Evolutionary conservation across 345 rosid species (phyloP).

Genomic region (Salix suchowensis): DNA sequence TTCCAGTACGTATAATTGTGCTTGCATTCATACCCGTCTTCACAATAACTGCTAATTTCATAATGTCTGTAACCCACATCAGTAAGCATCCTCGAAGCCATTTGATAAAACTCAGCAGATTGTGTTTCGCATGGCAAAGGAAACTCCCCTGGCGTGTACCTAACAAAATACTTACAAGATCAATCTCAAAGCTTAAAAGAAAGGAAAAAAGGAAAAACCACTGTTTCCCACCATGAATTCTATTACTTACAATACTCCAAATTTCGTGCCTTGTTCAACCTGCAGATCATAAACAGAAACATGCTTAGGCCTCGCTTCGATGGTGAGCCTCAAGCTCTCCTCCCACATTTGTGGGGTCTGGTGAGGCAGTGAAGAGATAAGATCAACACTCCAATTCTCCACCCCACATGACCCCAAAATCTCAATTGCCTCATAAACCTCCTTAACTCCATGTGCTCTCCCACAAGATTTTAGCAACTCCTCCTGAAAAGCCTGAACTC

Average conservation of each 20-base stretch:
- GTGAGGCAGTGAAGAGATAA: slow-evolving; percentile 85
- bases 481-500: slow-evolving; percentile 92
- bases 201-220: background rate
- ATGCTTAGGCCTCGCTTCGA: slow-evolving; percentile 59
- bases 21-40: slow-evolving; percentile 64
- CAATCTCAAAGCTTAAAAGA: background rate
- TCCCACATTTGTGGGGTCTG: slow-evolving; percentile 84
- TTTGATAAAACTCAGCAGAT: slow-evolving; percentile 76
- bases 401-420: slow-evolving; percentile 57
- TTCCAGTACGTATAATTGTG: slow-evolving; percentile 88
- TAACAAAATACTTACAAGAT: slow-evolving; percentile 22
- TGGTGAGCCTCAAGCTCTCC: slow-evolving; percentile 60
- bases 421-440: slow-evolving; percentile 76
- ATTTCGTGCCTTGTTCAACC: slow-evolving; percentile 93
- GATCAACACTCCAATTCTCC: slow-evolving; percentile 90
- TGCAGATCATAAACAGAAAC: slow-evolving; percentile 94
- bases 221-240: background rate
- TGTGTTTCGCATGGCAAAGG: slow-evolving; percentile 82
- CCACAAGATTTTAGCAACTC: slow-evolving; percentile 82
- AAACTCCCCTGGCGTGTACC: slow-evolving; percentile 82
- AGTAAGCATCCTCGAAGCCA: slow-evolving; percentile 62
- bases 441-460: slow-evolving; percentile 75
- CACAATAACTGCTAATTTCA: slow-evolving; percentile 76
- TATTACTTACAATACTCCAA: slow-evolving; percentile 61
- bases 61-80: slow-evolving; percentile 70